Percentiles rank a stretch among this genome's conserved stretches.
These are phyloP conservation scores for Leccinum pseudoinsigne DNA, from an alignment of 1,284 basidiomycete species.

Conservation along the genomic window DNA sequence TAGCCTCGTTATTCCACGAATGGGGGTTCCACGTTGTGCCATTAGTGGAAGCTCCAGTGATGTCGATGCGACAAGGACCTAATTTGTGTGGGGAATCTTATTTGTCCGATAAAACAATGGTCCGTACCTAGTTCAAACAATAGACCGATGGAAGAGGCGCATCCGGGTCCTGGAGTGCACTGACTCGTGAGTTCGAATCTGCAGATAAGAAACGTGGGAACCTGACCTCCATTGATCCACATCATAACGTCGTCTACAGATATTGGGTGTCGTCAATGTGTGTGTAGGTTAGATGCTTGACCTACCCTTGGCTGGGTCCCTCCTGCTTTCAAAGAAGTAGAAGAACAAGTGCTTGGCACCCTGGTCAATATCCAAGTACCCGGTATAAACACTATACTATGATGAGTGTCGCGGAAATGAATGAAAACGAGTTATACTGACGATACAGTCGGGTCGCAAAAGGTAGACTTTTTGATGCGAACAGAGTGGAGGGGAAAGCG, in stretches of 20 bases:
- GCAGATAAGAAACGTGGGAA: constrained; percentile 19
- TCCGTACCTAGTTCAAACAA: constrained; percentile 63
- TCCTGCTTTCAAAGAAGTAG: constrained; percentile 82
- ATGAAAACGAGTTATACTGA: constrained; percentile 39
- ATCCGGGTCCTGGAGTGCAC: constrained; percentile 53
- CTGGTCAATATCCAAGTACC: constrained; percentile 60
- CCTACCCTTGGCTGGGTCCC: constrained; percentile 55
- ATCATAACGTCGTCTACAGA: constrained; percentile 63
- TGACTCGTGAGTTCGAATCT: constrained; percentile 7
- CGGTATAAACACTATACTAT: constrained; percentile 52
- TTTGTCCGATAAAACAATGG: not conserved
- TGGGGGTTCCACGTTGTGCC: constrained; percentile 63
- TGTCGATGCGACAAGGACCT: constrained; percentile 62
- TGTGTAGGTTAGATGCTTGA: not conserved
- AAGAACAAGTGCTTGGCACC: constrained; percentile 72
- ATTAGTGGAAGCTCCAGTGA: constrained; percentile 45
- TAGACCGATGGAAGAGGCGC: constrained; percentile 64
- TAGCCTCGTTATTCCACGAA: constrained; percentile 68
- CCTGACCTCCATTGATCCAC: constrained; percentile 68
- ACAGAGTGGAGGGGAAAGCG: constrained; percentile 51
- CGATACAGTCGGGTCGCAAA: constrained; percentile 63
- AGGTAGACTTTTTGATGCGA: constrained; percentile 56
- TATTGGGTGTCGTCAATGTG: not conserved
- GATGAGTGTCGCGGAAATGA: constrained; percentile 4
- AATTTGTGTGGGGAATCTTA: constrained; percentile 7